Base-by-base conservation (phyloP, 306 rosid species). In the Parietaria judaica region DNA sequence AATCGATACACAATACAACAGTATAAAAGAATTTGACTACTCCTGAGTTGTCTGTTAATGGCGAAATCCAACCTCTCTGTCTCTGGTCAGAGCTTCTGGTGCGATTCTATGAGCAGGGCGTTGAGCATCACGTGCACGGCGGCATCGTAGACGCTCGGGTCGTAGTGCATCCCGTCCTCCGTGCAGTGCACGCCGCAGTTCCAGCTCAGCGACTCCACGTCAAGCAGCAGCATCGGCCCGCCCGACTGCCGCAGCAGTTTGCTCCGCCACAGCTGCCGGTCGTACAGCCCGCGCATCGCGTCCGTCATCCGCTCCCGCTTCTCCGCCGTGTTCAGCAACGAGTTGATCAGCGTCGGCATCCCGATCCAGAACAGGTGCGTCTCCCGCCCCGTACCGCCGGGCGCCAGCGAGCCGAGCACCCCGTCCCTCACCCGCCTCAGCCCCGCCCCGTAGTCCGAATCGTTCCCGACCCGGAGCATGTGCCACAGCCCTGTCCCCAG, bases 101-200 rank as follows among this genome's bases (percentile, higher is more conserved):
- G 95, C 74, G 99, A 92, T 65, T 88, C 90, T 65, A 88, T 86
- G 58, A 92, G 86, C 86, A 92, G 76, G 54, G 95, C 99, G 78
- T 92, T 88, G 0, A 92, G 74, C 86, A 84, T 66, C 58, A 92
- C 73, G 34, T 92, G 99, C 73, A 88, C 70, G 0, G 82, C 83
- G 39, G 96, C 96, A 58, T 88, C 96, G 73, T 86, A 92, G 36
- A 92, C 94, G 61, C 71, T 72, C 43, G 61, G 72, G 74, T 88
- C 85, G 76, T 86, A 88, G 70, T 92, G 99, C 90, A 88, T 86
- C 2, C 96, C 96, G 74, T 92, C 99, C 54, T 71, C 95, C 51
- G 96, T 88, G 72, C 99, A 92, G 39, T 77, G 74, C 36, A 84
- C 82, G 65, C 99, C 99, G 74, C 99, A 92, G 59, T 82, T 86